phyloP scores from a whole-genome alignment of 106 monocot species.

The Vanilla planifolia region DNA sequence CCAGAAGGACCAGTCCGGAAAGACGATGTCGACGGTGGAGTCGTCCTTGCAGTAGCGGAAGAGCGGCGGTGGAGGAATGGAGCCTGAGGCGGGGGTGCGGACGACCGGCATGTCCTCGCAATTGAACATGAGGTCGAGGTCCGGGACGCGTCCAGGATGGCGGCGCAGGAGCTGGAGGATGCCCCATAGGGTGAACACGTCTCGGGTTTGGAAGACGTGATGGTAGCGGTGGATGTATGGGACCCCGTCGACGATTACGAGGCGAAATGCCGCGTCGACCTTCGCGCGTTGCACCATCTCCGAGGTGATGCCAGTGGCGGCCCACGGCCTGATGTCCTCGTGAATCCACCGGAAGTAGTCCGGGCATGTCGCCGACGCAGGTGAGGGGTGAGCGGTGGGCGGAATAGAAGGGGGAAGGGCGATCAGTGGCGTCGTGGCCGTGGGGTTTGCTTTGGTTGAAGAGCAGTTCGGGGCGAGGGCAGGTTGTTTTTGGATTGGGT shows the following conservation, averaged over 20 bases:
- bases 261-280: slow-evolving; percentile 23
- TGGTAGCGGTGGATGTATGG: slow-evolving; percentile 29
- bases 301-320: slow-evolving; percentile 17
- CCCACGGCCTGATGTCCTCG: slow-evolving; percentile 37
- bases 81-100: neutral
- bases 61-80: slow-evolving; percentile 18
- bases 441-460: too few species aligned
- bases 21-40: slow-evolving; percentile 36
- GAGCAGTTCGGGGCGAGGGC: too few species aligned
- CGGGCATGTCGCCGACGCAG: slow-evolving; percentile 8
- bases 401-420: neutral
- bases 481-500: too few species aligned
- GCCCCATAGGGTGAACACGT: slow-evolving; percentile 45
- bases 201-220: slow-evolving; percentile 27
- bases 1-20: slow-evolving; percentile 82
- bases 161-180: slow-evolving; percentile 38
- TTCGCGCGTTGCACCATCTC: slow-evolving; percentile 24
- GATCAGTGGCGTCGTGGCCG: too few species aligned
- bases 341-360: slow-evolving; percentile 49
- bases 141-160: slow-evolving; percentile 54
- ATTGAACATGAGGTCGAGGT: slow-evolving; percentile 67
- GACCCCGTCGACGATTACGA: slow-evolving; percentile 18
- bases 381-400: neutral
- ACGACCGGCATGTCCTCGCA: slow-evolving; percentile 42
- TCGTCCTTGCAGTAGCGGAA: slow-evolving; percentile 46